Percentiles rank a stretch among this genome's conserved stretches.
phyloP scores from a whole-genome alignment of 805 yeast species.

The Cyberlindnera americana region DNA sequence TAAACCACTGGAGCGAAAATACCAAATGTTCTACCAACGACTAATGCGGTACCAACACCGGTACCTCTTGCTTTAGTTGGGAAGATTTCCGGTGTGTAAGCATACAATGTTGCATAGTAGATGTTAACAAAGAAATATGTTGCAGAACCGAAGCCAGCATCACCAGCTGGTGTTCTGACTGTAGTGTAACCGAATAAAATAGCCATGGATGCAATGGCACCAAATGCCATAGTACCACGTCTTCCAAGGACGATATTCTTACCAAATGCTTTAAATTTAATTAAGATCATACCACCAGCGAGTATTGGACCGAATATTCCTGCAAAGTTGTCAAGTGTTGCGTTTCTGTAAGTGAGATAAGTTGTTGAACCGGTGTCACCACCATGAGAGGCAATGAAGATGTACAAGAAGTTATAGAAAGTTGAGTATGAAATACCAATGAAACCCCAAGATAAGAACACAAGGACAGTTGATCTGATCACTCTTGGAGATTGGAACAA shows the following conservation, averaged over 20 bases:
- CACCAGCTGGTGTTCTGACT: conserved; percentile 48
- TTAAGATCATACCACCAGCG: conserved; percentile 35
- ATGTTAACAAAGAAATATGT: conserved; percentile 47
- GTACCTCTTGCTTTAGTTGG: conserved; percentile 53
- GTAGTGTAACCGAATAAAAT: conserved; percentile 62
- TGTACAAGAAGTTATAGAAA: conserved; percentile 50
- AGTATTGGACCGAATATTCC: conserved; percentile 49
- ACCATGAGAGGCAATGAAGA: conserved; percentile 47
- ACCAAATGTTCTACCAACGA: conserved; percentile 49
- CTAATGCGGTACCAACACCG: conserved; percentile 58
- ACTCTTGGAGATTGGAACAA: conserved; percentile 42
- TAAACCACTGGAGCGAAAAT: conserved; percentile 57
- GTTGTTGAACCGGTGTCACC: conserved; percentile 41
- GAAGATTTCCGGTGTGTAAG: conserved; percentile 64
- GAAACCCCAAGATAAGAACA: conserved; percentile 48
- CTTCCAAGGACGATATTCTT: conserved; percentile 39
- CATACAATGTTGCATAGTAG: conserved; percentile 58
- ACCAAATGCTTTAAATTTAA: conserved; percentile 15
- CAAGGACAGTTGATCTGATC: conserved; percentile 39
- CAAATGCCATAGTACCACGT: conserved; percentile 51
- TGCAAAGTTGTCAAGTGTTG: conserved; percentile 40
- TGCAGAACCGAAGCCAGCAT: conserved; percentile 46
- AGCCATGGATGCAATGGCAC: conserved; percentile 52
- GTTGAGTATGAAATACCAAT: conserved; percentile 53
- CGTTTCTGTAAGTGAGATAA: conserved; percentile 44